Conservation (phyloP, 2,329 filamentous ascomycete genomes). For the Pseudophaeomoniella oleicola region DNA sequence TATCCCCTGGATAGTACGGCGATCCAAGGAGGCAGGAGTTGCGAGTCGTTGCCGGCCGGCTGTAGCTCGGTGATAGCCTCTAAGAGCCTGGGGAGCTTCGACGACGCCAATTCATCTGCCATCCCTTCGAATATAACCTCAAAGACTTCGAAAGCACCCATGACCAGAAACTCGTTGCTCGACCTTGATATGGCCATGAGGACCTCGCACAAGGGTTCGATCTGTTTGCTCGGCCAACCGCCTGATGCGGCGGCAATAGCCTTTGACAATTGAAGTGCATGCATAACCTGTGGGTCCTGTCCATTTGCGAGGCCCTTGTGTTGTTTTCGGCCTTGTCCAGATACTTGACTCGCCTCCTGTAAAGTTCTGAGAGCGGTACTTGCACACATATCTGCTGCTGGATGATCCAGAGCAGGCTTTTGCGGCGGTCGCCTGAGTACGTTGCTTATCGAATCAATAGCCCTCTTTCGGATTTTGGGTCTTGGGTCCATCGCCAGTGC, state of each 20-base stretch:
- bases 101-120: constrained; percentile 71
- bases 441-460: constrained; percentile 73
- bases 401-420: constrained; percentile 84
- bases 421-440: constrained; percentile 76
- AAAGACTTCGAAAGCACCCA: constrained; percentile 93
- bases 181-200: constrained; percentile 77
- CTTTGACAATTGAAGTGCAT: constrained; percentile 84
- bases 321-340: constrained; percentile 53
- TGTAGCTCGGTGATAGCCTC: constrained; percentile 87
- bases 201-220: constrained; percentile 79
- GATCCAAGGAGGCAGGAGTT: constrained; percentile 90
- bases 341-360: constrained; percentile 51
- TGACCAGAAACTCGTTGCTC: constrained; percentile 89
- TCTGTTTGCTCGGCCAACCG: constrained; percentile 93
- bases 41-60: constrained; percentile 83
- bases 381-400: constrained; percentile 90
- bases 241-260: constrained; percentile 73
- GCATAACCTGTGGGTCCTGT: constrained; percentile 74
- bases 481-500: constrained; percentile 72
- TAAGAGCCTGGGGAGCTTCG: constrained; percentile 76
- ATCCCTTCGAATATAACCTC: constrained; percentile 92
- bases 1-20: constrained; percentile 89
- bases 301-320: constrained; percentile 36
- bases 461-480: constrained; percentile 87
- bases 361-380: constrained; percentile 75